A percentile compares a stretch with the other conserved stretches of the same genome.
These are phyloP conservation scores for Hanseniaspora meyeri DNA, from an alignment of 805 yeast genomes.

Conservation along the genomic window DNA sequence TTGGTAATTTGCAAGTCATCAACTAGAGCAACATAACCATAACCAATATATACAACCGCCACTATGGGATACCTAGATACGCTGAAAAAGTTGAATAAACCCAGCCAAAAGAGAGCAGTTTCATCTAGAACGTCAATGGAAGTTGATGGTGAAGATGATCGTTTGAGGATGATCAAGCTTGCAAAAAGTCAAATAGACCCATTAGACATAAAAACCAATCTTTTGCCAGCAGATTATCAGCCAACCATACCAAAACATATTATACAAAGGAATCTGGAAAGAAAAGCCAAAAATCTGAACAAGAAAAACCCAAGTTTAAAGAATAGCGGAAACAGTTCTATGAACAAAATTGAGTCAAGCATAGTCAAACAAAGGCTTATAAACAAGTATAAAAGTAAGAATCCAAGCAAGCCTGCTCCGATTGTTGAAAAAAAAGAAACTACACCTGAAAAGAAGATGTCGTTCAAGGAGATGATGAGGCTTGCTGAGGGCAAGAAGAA, in stretches of 20 bases:
- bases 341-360: conserved; percentile 6
- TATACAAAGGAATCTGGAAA: conserved; percentile 51
- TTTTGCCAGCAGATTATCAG: conserved; percentile 24
- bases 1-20: too few relatives aligned
- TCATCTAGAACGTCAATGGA: background rate
- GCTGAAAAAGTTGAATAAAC: background rate
- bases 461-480: conserved; percentile 46
- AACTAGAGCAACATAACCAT: too few relatives aligned
- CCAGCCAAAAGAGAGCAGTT: background rate
- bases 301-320: conserved; percentile 30
- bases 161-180: background rate
- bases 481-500: conserved; percentile 36
- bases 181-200: conserved; percentile 3
- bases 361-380: conserved; percentile 4
- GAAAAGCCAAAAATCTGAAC: conserved; percentile 35
- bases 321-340: background rate
- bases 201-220: conserved; percentile 15
- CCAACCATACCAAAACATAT: conserved; percentile 18
- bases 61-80: conserved; percentile 12
- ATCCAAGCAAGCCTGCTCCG: conserved; percentile 10
- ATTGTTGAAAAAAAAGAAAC: background rate
- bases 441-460: conserved; percentile 33
- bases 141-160: background rate
- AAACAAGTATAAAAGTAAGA: conserved; percentile 2
- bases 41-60: background rate